These are phyloP conservation scores for Phaeosphaeriaceae sp. DNA, from an alignment of 2,329 filamentous ascomycete species.

Conservation along the genomic window DNA sequence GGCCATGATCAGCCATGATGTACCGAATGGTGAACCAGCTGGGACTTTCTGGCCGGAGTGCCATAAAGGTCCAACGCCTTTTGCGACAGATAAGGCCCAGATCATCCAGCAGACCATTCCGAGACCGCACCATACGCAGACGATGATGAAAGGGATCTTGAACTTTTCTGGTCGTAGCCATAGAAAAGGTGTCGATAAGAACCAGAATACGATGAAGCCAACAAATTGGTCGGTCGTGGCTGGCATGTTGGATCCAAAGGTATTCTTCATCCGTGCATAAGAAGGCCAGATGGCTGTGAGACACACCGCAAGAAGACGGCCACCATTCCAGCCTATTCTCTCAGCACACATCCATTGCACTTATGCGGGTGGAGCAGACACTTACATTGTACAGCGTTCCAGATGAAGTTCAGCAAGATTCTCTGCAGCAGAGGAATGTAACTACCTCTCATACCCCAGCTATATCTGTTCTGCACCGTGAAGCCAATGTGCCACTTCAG, in stretches of 20 bases:
- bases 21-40: constrained; percentile 45
- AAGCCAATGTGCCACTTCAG: constrained; percentile 60
- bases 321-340: constrained; percentile 43
- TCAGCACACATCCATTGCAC: background rate
- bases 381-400: constrained; percentile 57
- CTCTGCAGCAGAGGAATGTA: constrained; percentile 59
- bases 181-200: constrained; percentile 53
- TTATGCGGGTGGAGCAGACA: constrained; percentile 6
- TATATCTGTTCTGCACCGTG: constrained; percentile 58
- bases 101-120: constrained; percentile 58
- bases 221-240: constrained; percentile 46
- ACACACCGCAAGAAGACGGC: constrained; percentile 42
- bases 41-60: constrained; percentile 47
- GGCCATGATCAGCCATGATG: constrained; percentile 56
- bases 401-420: constrained; percentile 59
- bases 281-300: constrained; percentile 47
- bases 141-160: constrained; percentile 56
- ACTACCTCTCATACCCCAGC: constrained; percentile 58
- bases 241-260: constrained; percentile 41
- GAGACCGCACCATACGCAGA: constrained; percentile 53
- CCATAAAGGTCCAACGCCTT: constrained; percentile 55
- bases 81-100: constrained; percentile 55
- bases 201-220: constrained; percentile 46
- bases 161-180: constrained; percentile 60
- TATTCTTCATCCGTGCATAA: constrained; percentile 44